A percentile compares a stretch with the other conserved stretches of the same genome.
Conservation (phyloP, 2,329 filamentous ascomycete genomes). For the Cladosporium sp. region DNA sequence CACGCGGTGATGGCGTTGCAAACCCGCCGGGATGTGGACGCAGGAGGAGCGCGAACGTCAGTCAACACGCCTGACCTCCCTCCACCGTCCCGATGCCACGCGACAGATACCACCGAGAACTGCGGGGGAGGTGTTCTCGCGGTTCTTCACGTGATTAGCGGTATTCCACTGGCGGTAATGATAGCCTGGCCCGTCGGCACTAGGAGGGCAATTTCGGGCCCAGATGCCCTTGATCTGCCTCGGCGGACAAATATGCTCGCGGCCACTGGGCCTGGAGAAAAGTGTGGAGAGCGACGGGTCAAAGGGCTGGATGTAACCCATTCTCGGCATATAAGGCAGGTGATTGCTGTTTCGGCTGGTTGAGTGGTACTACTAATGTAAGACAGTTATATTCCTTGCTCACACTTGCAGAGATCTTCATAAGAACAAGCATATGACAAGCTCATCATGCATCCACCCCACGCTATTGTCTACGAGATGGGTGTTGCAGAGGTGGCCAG, state of each 20-base stretch:
- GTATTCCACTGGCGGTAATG: background rate
- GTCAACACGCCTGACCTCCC: background rate
- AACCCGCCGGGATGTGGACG: constrained; percentile 14
- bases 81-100: constrained; percentile 13
- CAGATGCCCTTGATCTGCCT: background rate
- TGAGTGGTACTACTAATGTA: background rate
- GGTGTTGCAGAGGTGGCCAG: background rate
- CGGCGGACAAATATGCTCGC: constrained; percentile 4
- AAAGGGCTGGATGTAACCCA: background rate
- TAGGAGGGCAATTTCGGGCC: background rate
- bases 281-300: background rate
- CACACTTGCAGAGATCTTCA: background rate
- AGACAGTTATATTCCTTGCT: background rate
- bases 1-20: constrained; percentile 15
- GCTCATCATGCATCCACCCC: background rate
- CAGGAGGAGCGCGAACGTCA: background rate
- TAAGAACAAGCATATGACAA: background rate
- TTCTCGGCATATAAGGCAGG: background rate
- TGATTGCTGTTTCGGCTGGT: background rate
- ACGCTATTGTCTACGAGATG: background rate
- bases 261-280: background rate
- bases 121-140: background rate
- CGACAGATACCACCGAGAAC: constrained; percentile 4
- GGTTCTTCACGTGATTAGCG: background rate
- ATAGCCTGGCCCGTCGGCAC: background rate